Evolutionary conservation across 2,329 filamentous ascomycete species (phyloP).

Genomic region (Sporothrix humicola): DNA sequence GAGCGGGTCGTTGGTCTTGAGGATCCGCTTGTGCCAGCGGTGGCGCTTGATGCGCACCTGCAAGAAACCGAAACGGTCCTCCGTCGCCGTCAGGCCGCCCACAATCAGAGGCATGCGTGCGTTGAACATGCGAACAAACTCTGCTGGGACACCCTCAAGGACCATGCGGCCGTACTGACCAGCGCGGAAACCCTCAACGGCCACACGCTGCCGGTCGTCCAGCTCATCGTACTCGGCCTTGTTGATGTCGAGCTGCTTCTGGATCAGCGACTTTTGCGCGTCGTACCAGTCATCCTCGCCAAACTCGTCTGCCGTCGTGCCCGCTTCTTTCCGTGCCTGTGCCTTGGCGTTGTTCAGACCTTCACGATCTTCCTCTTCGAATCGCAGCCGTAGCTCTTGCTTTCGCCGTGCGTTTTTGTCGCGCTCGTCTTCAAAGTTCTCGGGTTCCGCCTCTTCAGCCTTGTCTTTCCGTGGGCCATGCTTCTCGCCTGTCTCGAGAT

Average conservation of each 20-base stretch:
- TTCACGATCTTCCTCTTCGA: slow-evolving; percentile 97
- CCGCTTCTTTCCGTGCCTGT: slow-evolving; percentile 72
- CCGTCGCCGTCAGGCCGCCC: slow-evolving; percentile 89
- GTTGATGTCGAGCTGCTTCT: slow-evolving; percentile 97
- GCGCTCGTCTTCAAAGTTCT: slow-evolving; percentile 80
- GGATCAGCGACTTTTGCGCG: slow-evolving; percentile 88
- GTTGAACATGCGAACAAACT: slow-evolving; percentile 85
- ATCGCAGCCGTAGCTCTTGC: slow-evolving; percentile 90
- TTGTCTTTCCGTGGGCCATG: slow-evolving; percentile 49
- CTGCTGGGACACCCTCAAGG: slow-evolving; percentile 84
- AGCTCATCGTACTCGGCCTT: slow-evolving; percentile 88
- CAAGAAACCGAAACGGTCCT: slow-evolving; percentile 93
- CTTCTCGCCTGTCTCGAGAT: slow-evolving; percentile 78
- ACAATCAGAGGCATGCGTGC: slow-evolving; percentile 83
- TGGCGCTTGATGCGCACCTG: slow-evolving; percentile 97
- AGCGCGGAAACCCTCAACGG: slow-evolving; percentile 88
- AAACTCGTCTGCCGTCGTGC: slow-evolving; percentile 70
- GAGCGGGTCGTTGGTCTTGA: slow-evolving; percentile 96
- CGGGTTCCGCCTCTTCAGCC: slow-evolving; percentile 71
- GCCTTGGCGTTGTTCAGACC: slow-evolving; percentile 91
- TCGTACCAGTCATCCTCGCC: slow-evolving; percentile 99
- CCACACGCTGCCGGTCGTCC: slow-evolving; percentile 79
- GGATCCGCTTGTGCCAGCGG: slow-evolving; percentile 98
- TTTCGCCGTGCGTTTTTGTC: slow-evolving; percentile 89
- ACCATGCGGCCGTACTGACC: slow-evolving; percentile 93